phyloP scores from a whole-genome alignment of 1,284 basidiomycete genomes.

The Ceratobasidium sp. region DNA sequence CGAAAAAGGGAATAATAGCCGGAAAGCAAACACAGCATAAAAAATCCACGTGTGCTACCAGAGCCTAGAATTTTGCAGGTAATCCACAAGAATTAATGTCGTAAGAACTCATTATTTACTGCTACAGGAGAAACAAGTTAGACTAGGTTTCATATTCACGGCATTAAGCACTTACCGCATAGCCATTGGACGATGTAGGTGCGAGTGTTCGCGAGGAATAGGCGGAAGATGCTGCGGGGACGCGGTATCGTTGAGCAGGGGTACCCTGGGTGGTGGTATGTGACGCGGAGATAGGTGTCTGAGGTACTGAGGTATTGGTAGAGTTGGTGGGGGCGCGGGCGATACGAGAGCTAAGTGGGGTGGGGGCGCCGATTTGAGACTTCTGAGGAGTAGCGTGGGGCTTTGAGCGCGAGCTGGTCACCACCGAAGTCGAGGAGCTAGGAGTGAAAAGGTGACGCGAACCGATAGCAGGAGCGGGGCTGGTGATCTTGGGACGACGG shows the following conservation, averaged over 20 bases:
- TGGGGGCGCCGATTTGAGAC: constrained; percentile 81
- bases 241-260: constrained; percentile 37
- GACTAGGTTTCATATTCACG: neutral
- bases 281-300: constrained; percentile 37
- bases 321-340: constrained; percentile 60
- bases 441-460: constrained; percentile 64
- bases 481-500: constrained; percentile 56
- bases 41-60: constrained; percentile 41
- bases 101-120: constrained; percentile 33
- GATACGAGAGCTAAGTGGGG: constrained; percentile 72
- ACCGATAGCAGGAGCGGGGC: constrained; percentile 55
- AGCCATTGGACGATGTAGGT: constrained; percentile 32
- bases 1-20: constrained; percentile 30
- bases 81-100: constrained; percentile 41
- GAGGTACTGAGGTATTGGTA: constrained; percentile 45
- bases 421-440: constrained; percentile 52
- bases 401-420: constrained; percentile 51
- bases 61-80: constrained; percentile 33
- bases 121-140: constrained; percentile 5
- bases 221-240: constrained; percentile 34
- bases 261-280: constrained; percentile 37
- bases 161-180: constrained; percentile 13
- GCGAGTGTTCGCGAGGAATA: constrained; percentile 38
- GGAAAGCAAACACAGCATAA: constrained; percentile 31
- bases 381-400: constrained; percentile 80